phyloP scores from a whole-genome alignment of 1,284 basidiomycete genomes.

The Moesziomyces globuligerus region DNA sequence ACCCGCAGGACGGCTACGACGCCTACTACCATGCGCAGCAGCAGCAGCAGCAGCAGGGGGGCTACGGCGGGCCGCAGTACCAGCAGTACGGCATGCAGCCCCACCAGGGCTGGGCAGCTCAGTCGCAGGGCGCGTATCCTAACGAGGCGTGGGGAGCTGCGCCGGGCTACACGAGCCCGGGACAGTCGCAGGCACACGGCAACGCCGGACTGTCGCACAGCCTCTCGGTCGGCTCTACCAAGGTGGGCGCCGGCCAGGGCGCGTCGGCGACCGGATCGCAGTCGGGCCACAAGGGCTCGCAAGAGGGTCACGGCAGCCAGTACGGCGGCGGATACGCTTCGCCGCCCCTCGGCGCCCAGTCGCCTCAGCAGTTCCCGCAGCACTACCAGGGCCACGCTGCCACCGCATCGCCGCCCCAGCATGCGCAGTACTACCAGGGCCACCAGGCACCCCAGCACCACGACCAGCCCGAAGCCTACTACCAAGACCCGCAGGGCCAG shows the following conservation, averaged over 20 bases:
- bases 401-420: slow-evolving; percentile 13
- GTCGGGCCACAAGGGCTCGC: slow-evolving; percentile 17
- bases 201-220: slow-evolving; percentile 27
- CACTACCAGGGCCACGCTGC: slow-evolving; percentile 30
- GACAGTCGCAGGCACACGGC: slow-evolving; percentile 28
- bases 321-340: slow-evolving; percentile 28
- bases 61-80: slow-evolving; percentile 16
- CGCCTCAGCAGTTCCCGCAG: slow-evolving; percentile 35
- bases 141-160: slow-evolving; percentile 41
- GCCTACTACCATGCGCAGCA: slow-evolving; percentile 35
- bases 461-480: slow-evolving; percentile 11
- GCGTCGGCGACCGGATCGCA: slow-evolving; percentile 6
- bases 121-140: slow-evolving; percentile 15
- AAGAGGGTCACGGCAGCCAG: slow-evolving; percentile 35
- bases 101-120: slow-evolving; percentile 25
- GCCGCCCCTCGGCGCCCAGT: slow-evolving; percentile 19
- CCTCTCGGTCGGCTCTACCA: slow-evolving; percentile 31
- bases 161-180: slow-evolving; percentile 29
- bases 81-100: slow-evolving; percentile 44
- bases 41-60: slow-evolving; percentile 22
- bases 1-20: slow-evolving; percentile 33
- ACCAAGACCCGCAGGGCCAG: slow-evolving; percentile 11
- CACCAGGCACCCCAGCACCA: slow-evolving; percentile 7
- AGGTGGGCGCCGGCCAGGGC: slow-evolving; percentile 9
- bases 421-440: slow-evolving; percentile 27